Evolutionary conservation across 306 rosid species (phyloP).

Genomic region (Fagus crenata): DNA sequence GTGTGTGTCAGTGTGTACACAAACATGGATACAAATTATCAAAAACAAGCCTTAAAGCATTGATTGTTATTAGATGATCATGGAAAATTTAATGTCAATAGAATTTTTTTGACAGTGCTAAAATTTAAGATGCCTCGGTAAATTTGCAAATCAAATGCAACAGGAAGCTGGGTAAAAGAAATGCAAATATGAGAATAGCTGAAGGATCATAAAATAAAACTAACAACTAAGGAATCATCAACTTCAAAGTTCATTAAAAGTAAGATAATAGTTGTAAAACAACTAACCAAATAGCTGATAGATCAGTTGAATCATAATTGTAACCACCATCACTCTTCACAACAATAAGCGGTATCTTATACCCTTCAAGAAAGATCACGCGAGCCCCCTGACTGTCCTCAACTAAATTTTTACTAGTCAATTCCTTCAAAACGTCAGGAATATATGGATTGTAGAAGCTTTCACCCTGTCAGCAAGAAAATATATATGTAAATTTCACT

Average conservation of each 20-base stretch:
- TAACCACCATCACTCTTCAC: slow-evolving; percentile 97
- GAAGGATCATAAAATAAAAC: slow-evolving; percentile 25
- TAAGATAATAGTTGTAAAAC: slow-evolving; percentile 1
- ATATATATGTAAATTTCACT: neutral
- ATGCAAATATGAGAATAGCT: neutral
- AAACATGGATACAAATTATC: neutral
- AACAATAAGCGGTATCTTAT: slow-evolving; percentile 80
- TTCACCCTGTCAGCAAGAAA: slow-evolving; percentile 73
- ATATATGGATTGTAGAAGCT: slow-evolving; percentile 90
- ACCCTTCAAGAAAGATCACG: slow-evolving; percentile 69
- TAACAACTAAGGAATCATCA: slow-evolving; percentile 13
- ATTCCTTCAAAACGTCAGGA: slow-evolving; percentile 65
- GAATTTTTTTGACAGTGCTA: neutral
- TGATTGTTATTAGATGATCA: neutral
- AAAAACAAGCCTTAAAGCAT: neutral
- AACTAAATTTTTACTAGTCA: slow-evolving; percentile 61
- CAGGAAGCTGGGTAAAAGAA: neutral
- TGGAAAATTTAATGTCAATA: neutral
- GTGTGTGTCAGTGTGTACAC: neutral
- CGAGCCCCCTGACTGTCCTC: slow-evolving; percentile 89
- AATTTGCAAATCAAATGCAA: neutral
- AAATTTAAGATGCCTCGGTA: neutral
- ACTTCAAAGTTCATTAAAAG: slow-evolving; percentile 11
- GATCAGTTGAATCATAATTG: slow-evolving; percentile 94
- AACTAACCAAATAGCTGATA: slow-evolving; percentile 79